Base-by-base conservation (phyloP, 768 basidiomycete species). In the Cystoderma amianthinum region DNA sequence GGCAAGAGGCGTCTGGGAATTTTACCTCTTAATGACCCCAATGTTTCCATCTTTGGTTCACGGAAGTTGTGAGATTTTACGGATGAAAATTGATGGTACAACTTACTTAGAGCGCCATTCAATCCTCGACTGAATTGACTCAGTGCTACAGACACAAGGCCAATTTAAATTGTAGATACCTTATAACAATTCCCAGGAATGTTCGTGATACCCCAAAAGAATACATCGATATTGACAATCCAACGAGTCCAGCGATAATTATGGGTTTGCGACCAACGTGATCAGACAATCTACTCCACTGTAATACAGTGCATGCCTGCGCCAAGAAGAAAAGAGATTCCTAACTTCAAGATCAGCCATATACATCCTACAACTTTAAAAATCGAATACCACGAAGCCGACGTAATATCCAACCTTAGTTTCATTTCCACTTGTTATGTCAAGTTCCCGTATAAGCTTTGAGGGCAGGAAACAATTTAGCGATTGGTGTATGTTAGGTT, bases 361-460 rank as follows among this genome's bases (percentile, higher is more conserved):
- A n/a, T n/a, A n/a, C n/a, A n/a, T n/a, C n/a, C n/a, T n/a, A n/a
- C n/a, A n/a, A n/a, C n/a, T n/a, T n/a, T n/a, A n/a, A n/a, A n/a
- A n/a, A n/a, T n/a, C n/a, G n/a, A n/a, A 15, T 18, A 85, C 85
- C 71, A 89, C 64, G 5, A 85, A 49, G n/a, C 85, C 85, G 38
- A 85, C 85, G 61, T 86, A 86, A 54, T 85, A 80, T 34, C 82
- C 85, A 10, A 89, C 81, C 46, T 71, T 67, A 2, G 74, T 74
- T 53, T 87, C 81, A 52, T 85, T 74, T 17, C 83, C 85, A 48
- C 77, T 61, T 15, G 83, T 83, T 7, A 85, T 69, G 3, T 80
- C 83, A 42, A 82, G 66, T 52, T 78, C 77, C 15, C 78, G 76
- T 42, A 82, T 75, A 22, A 83, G 63, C 84, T 83, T n/a, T n/a